Conservation (phyloP, 192 early-diverging fungal species). For the Glomus cerebriforme region DNA sequence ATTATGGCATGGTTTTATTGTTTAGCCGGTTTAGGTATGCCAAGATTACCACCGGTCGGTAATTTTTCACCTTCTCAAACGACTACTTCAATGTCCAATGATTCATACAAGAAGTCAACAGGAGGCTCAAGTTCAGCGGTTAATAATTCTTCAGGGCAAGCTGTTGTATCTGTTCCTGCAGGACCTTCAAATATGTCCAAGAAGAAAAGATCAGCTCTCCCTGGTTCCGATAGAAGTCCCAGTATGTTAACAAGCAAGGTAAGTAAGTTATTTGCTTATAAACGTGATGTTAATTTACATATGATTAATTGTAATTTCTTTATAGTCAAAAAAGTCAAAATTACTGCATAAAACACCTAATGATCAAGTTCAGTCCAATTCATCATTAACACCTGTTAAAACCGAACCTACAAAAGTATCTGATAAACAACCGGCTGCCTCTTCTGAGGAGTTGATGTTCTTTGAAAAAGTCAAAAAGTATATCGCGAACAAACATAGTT, state of each 20-base stretch:
- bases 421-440: slow-evolving; percentile 39
- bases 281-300: background rate
- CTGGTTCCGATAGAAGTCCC: slow-evolving; percentile 11
- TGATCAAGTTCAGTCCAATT: slow-evolving; percentile 5
- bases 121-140: background rate
- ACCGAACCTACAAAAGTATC: background rate
- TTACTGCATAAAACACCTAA: background rate
- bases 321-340: slow-evolving; percentile 31
- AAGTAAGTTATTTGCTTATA: background rate
- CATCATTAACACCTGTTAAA: slow-evolving; percentile 4
- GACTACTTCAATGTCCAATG: background rate
- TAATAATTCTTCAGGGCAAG: background rate
- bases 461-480: slow-evolving; percentile 90
- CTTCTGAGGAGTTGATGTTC: slow-evolving; percentile 86
- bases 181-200: slow-evolving; percentile 3
- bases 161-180: background rate
- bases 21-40: slow-evolving; percentile 31
- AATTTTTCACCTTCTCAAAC: slow-evolving; percentile 51
- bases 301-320: slow-evolving; percentile 1
- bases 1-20: background rate
- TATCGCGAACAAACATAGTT: slow-evolving; percentile 85
- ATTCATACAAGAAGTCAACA: slow-evolving; percentile 13
- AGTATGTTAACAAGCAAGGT: slow-evolving; percentile 15
- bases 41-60: slow-evolving; percentile 58
- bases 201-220: slow-evolving; percentile 28